Conservation (phyloP, 257 asterid genomes). For the Euphrasia confusa region DNA sequence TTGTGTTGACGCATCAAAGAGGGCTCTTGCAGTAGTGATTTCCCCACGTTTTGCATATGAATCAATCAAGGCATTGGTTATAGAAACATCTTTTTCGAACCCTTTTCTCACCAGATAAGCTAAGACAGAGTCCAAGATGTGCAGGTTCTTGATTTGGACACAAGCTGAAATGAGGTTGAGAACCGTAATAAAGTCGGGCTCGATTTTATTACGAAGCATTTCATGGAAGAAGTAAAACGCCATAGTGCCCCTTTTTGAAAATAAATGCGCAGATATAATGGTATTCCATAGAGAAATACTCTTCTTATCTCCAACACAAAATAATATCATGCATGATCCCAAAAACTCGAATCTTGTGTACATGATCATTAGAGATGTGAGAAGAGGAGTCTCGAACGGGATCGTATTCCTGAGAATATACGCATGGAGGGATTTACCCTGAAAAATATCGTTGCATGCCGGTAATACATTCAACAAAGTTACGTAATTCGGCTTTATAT, state of each 20-base stretch:
- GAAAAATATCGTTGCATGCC: slow-evolving; percentile 32
- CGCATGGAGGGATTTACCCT: slow-evolving; percentile 54
- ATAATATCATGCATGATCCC: slow-evolving; percentile 34
- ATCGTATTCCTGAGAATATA: slow-evolving; percentile 33
- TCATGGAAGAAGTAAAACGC: slow-evolving; percentile 41
- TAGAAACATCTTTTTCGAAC: slow-evolving; percentile 35
- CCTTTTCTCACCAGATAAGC: slow-evolving; percentile 38
- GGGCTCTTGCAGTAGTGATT: slow-evolving; percentile 32
- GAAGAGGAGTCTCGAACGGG: slow-evolving; percentile 41
- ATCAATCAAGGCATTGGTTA: slow-evolving; percentile 45
- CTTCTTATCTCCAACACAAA: slow-evolving; percentile 39
- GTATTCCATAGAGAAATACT: slow-evolving; percentile 62
- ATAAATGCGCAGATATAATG: slow-evolving; percentile 41
- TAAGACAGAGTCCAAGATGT: slow-evolving; percentile 34
- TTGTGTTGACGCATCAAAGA: slow-evolving; percentile 37
- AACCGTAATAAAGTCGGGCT: slow-evolving; percentile 45
- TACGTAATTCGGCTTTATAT: slow-evolving; percentile 40
- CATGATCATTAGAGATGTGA: slow-evolving; percentile 56
- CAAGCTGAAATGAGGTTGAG: slow-evolving; percentile 50
- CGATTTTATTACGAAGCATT: slow-evolving; percentile 29
- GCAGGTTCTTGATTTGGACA: slow-evolving; percentile 37
- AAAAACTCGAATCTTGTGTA: slow-evolving; percentile 41
- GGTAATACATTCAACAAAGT: slow-evolving; percentile 53
- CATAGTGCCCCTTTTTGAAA: slow-evolving; percentile 18
- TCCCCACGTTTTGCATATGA: slow-evolving; percentile 50